phyloP scores from a whole-genome alignment of 768 basidiomycete species.

The Pisolithus orientalis region DNA sequence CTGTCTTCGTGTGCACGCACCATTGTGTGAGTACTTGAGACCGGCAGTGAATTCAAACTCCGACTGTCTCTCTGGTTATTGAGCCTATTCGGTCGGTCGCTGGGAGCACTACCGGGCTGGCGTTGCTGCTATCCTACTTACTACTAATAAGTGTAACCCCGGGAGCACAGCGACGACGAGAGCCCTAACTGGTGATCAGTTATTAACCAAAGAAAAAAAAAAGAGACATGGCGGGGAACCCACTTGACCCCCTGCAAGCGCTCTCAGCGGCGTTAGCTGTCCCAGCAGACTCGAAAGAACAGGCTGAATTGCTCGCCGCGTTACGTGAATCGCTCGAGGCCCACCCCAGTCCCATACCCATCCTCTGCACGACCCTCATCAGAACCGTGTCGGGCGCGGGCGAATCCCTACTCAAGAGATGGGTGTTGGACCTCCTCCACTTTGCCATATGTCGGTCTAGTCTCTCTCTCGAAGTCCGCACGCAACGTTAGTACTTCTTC shows the following conservation, averaged over 20 bases:
- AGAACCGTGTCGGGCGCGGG: constrained; percentile 68
- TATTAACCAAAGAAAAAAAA: not conserved
- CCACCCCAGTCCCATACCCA: constrained; percentile 74
- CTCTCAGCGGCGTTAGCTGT: constrained; percentile 75
- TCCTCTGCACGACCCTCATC: constrained; percentile 75
- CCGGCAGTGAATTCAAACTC: constrained; percentile 22
- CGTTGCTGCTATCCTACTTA: no score
- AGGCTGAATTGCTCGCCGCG: constrained; percentile 71
- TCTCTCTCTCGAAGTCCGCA: constrained; percentile 68
- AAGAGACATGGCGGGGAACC: constrained; percentile 47
- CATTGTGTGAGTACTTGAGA: constrained; percentile 26
- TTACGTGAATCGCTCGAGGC: constrained; percentile 81
- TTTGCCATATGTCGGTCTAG: constrained; percentile 80
- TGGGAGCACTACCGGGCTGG: no score
- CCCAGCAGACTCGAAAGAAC: constrained; percentile 79
- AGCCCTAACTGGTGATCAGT: not conserved
- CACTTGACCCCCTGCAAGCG: constrained; percentile 77
- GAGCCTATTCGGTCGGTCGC: no score
- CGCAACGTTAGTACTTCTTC: constrained; percentile 64
- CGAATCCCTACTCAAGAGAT: constrained; percentile 83
- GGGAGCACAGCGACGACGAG: no score
- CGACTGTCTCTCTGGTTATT: constrained; percentile 10
- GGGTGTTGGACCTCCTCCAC: constrained; percentile 89
- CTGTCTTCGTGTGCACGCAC: constrained; percentile 6
- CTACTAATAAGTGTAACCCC: no score